phyloP scores from a whole-genome alignment of 129 eudicot genomes.

The Mikania micrantha region DNA sequence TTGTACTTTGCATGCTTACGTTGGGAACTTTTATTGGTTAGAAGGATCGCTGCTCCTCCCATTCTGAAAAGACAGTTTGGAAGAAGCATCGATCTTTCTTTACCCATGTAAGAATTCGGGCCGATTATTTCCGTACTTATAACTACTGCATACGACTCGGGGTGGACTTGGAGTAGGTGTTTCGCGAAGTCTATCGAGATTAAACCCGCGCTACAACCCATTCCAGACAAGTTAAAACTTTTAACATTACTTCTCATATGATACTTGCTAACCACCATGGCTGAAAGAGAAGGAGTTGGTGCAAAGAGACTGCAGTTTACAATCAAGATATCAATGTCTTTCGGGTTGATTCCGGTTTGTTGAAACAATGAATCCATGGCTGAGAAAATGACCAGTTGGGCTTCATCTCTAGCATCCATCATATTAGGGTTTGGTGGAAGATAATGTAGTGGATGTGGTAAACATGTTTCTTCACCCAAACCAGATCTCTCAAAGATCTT shows the following conservation, averaged over 20 bases:
- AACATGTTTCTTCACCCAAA: constrained; percentile 63
- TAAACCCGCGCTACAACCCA: constrained; percentile 78
- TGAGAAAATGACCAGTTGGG: constrained; percentile 45
- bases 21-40: constrained; percentile 45
- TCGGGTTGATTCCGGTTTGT: constrained; percentile 50
- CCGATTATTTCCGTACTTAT: constrained; percentile 65
- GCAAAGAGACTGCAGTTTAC: constrained; percentile 65
- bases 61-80: constrained; percentile 65
- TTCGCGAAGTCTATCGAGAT: constrained; percentile 53
- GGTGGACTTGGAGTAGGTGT: constrained; percentile 53
- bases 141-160: constrained; percentile 57
- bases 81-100: constrained; percentile 66
- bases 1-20: constrained; percentile 45
- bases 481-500: constrained; percentile 66
- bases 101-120: constrained; percentile 54
- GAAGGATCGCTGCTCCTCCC: constrained; percentile 67
- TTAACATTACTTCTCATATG: constrained; percentile 50
- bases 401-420: constrained; percentile 50
- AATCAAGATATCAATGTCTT: constrained; percentile 55
- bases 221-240: constrained; percentile 62
- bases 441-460: constrained; percentile 50
- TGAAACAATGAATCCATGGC: constrained; percentile 49
- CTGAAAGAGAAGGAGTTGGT: constrained; percentile 64
- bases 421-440: constrained; percentile 43
- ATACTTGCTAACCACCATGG: constrained; percentile 57